These are phyloP conservation scores for Draba incana DNA, from an alignment of 345 rosid genomes.

Conservation along the genomic window DNA sequence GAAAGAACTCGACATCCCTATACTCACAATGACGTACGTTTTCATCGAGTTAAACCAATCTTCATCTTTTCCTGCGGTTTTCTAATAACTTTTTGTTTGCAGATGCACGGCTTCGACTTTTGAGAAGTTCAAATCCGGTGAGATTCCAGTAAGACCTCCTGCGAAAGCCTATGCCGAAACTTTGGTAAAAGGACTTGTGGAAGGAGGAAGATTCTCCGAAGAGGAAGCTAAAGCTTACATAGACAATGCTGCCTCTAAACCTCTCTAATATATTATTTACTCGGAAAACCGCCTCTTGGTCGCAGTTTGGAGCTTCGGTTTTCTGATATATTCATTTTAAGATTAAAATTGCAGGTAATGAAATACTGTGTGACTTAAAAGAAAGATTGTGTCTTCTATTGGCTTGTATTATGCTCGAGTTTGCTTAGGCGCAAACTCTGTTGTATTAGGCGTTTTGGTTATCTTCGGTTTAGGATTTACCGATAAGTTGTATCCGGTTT, in stretches of 20 bases:
- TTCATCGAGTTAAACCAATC: not conserved
- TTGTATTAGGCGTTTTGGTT: not conserved
- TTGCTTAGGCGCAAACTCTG: conserved; percentile 23
- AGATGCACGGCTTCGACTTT: conserved; percentile 56
- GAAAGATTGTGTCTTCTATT: conserved; percentile 11
- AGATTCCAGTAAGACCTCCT: conserved; percentile 57
- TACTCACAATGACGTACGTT: conserved; percentile 83
- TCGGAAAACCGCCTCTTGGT: conserved; percentile 11
- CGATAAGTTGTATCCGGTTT: conserved; percentile 20
- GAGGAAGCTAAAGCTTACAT: conserved; percentile 71
- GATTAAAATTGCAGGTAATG: conserved; percentile 15
- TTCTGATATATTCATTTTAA: conserved; percentile 19
- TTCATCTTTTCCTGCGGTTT: conserved; percentile 4
- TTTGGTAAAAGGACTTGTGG: conserved; percentile 67
- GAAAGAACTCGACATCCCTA: conserved; percentile 57
- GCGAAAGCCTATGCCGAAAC: conserved; percentile 52
- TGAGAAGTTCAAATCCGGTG: conserved; percentile 56
- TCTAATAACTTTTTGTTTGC: conserved; percentile 13
- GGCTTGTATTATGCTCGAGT: conserved; percentile 10
- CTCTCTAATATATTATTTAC: conserved; percentile 43
- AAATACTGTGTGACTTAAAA: conserved; percentile 1
- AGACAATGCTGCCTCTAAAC: conserved; percentile 55
- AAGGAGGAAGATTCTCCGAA: conserved; percentile 67
- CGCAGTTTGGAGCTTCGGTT: not conserved
- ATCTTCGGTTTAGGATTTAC: conserved; percentile 21